These are phyloP conservation scores for Pezicula radicicola DNA, from an alignment of 2,329 filamentous ascomycete genomes.

Conservation along the genomic window DNA sequence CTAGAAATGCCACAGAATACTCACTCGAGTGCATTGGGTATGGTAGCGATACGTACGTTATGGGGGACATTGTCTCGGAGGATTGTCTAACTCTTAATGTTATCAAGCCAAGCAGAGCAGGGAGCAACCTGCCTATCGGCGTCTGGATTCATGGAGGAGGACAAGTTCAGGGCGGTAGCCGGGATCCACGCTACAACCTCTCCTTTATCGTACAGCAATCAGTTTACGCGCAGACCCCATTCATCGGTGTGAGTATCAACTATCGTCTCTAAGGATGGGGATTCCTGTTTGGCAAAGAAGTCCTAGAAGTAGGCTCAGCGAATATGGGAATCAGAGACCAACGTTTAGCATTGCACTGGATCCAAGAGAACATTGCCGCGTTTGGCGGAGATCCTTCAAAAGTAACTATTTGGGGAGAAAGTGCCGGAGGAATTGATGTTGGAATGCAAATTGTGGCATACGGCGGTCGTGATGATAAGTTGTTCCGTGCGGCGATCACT, in stretches of 20 bases:
- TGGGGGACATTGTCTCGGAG: conserved; percentile 28
- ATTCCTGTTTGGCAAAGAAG: conserved; percentile 36
- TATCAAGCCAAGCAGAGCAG: conserved; percentile 41
- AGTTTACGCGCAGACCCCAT: conserved; percentile 35
- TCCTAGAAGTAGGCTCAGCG: conserved; percentile 33
- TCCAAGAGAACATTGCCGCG: conserved; percentile 22
- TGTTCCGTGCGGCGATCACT: conserved; percentile 47
- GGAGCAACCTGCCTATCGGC: conserved; percentile 41
- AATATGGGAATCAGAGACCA: conserved; percentile 40
- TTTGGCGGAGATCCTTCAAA: no score
- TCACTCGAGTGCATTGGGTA: conserved; percentile 4
- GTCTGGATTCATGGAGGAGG: conserved; percentile 53
- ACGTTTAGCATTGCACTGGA: conserved; percentile 42
- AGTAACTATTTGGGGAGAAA: conserved; percentile 50
- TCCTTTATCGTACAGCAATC: conserved; percentile 49
- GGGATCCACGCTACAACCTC: conserved; percentile 42
- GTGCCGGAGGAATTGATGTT: conserved; percentile 46
- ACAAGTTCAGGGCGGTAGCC: conserved; percentile 37
- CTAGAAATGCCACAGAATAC: conserved; percentile 6
- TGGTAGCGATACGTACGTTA: background rate
- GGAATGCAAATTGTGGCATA: conserved; percentile 50
- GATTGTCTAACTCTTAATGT: conserved; percentile 53
- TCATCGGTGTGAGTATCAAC: conserved; percentile 41
- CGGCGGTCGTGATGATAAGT: conserved; percentile 46
- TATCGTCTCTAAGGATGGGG: conserved; percentile 39